These are phyloP conservation scores for Proliferodiscus dingleyae DNA, from an alignment of 2,329 filamentous ascomycete species.

Conservation along the genomic window DNA sequence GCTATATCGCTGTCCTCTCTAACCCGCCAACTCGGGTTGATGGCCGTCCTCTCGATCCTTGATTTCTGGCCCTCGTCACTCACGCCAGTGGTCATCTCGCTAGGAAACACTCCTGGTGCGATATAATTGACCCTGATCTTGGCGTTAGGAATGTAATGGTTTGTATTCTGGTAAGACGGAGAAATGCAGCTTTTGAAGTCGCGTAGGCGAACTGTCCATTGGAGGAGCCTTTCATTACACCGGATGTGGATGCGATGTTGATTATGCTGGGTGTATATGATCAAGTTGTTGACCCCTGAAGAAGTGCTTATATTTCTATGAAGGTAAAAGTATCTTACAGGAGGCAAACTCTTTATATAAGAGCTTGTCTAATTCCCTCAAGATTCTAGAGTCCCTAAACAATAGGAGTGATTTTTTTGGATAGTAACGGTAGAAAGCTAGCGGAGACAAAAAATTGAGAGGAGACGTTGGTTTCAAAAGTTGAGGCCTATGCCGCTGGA, in stretches of 20 bases:
- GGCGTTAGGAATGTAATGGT: slow-evolving; percentile 45
- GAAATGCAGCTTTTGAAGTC: slow-evolving; percentile 41
- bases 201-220: slow-evolving; percentile 26
- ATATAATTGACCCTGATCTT: slow-evolving; percentile 54
- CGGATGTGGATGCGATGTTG: slow-evolving; percentile 17
- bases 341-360: too few species aligned
- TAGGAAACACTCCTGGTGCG: slow-evolving; percentile 43
- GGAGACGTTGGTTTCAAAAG: slow-evolving; percentile 70
- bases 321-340: too few species aligned
- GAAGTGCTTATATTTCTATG: too few species aligned
- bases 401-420: slow-evolving; percentile 44
- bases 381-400: too few species aligned
- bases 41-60: slow-evolving; percentile 43
- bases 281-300: too few species aligned
- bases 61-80: slow-evolving; percentile 47
- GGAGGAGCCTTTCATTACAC: slow-evolving; percentile 27
- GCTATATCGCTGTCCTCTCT: slow-evolving; percentile 47
- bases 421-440: slow-evolving; percentile 54
- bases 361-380: too few species aligned
- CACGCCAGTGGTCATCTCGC: slow-evolving; percentile 44
- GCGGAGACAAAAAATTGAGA: slow-evolving; percentile 58
- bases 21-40: slow-evolving; percentile 39
- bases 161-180: slow-evolving; percentile 50
- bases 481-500: slow-evolving; percentile 57
- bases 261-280: slow-evolving; percentile 18